Evolutionary conservation across 169 alveolate genomes (phyloP).

Genomic region (Plasmodium ovale): DNA sequence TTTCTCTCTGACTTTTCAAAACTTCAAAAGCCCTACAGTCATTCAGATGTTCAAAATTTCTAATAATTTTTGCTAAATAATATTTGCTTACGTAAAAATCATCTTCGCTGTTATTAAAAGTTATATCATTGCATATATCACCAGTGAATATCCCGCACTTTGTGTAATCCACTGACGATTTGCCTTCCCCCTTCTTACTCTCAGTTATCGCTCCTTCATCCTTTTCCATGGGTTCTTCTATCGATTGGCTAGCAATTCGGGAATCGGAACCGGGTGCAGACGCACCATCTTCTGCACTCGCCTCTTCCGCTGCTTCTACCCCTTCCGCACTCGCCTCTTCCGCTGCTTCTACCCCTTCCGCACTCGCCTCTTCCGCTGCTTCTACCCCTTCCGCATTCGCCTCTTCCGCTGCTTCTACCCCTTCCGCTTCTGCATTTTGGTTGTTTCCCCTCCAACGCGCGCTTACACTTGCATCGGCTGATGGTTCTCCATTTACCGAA

Average conservation of each 20-base stretch:
- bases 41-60: conserved; percentile 80
- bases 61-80: conserved; percentile 67
- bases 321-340: background rate
- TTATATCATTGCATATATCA: conserved; percentile 5
- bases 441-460: background rate
- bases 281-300: background rate
- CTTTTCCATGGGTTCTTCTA: conserved; percentile 53
- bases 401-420: background rate
- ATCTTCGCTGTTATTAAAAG: conserved; percentile 2
- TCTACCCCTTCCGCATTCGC: background rate
- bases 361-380: background rate
- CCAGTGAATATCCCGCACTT: conserved; percentile 15
- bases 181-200: background rate
- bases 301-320: background rate
- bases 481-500: background rate
- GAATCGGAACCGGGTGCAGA: background rate
- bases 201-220: conserved; percentile 38
- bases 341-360: background rate
- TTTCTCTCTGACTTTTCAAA: conserved; percentile 91
- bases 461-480: too few species aligned
- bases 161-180: background rate
- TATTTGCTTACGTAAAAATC: conserved; percentile 40
- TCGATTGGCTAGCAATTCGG: too few species aligned
- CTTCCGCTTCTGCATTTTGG: background rate
- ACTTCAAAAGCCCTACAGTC: conserved; percentile 94